Conservation (phyloP, 495 filamentous ascomycete genomes). For the Oleoguttula mirabilis region DNA sequence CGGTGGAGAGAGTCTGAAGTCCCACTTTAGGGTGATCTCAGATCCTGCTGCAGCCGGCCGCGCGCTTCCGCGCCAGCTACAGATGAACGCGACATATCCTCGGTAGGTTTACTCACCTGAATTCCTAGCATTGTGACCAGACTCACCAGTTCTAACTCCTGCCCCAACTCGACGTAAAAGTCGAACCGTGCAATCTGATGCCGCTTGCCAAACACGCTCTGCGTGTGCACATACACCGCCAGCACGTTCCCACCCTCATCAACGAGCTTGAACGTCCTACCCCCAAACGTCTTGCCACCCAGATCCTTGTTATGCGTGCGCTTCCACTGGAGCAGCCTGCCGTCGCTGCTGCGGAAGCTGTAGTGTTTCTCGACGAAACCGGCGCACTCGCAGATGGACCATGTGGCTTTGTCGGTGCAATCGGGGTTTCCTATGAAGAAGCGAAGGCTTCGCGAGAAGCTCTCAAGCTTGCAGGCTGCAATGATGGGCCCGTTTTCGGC, state of each 20-base stretch:
- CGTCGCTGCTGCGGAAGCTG: too few species aligned
- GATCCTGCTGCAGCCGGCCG: too few species aligned
- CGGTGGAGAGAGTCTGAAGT: too few species aligned
- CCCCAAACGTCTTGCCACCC: neutral
- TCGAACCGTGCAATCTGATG: neutral
- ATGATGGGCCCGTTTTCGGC: neutral
- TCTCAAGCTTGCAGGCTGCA: neutral
- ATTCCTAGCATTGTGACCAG: neutral
- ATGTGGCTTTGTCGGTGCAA: neutral
- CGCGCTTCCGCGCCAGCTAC: too few species aligned
- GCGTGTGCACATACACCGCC: neutral
- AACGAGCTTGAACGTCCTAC: conserved; percentile 1
- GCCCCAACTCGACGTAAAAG: neutral
- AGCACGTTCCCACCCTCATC: neutral
- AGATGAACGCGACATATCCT: too few species aligned
- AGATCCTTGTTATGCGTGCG: conserved; percentile 3
- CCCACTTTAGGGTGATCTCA: too few species aligned
- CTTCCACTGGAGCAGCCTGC: conserved; percentile 1
- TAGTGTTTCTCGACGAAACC: too few species aligned
- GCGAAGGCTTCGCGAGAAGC: neutral
- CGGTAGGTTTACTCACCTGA: too few species aligned
- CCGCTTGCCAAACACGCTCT: neutral
- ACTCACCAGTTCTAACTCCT: neutral
- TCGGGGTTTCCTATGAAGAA: neutral
- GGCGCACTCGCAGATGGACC: too few species aligned